phyloP scores from a whole-genome alignment of 495 filamentous ascomycete genomes.

The Daldinia grandis region DNA sequence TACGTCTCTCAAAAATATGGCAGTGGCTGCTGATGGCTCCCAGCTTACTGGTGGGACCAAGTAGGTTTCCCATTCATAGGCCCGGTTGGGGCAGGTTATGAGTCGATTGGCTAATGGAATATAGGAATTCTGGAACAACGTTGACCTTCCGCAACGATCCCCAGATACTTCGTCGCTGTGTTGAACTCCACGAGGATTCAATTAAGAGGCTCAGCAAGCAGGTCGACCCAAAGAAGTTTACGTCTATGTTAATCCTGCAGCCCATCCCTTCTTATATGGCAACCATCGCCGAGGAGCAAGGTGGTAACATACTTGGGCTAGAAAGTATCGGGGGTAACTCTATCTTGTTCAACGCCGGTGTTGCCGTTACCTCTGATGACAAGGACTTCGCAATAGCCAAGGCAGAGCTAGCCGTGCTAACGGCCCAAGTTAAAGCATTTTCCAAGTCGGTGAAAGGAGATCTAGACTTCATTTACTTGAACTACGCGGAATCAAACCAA shows the following conservation, averaged over 20 bases:
- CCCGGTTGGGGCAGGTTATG: too few relatives aligned
- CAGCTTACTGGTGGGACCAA: constrained; percentile 23
- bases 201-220: constrained; percentile 19
- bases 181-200: constrained; percentile 23
- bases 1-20: constrained; percentile 24
- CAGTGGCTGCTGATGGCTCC: constrained; percentile 27
- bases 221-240: constrained; percentile 19
- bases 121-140: constrained; percentile 16
- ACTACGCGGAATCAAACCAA: constrained; percentile 57
- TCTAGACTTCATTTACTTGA: constrained; percentile 48
- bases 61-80: not conserved
- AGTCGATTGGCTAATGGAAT: not conserved
- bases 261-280: constrained; percentile 44
- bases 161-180: constrained; percentile 19
- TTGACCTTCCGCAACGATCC: constrained; percentile 37
- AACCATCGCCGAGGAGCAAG: constrained; percentile 30
- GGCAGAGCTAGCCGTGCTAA: constrained; percentile 20
- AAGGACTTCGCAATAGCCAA: constrained; percentile 20
- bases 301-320: constrained; percentile 50
- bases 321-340: constrained; percentile 27
- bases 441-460: constrained; percentile 38
- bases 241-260: constrained; percentile 41
- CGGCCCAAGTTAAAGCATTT: constrained; percentile 27
- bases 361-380: constrained; percentile 6
- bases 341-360: constrained; percentile 34